These are phyloP conservation scores for Blastosporella zonata DNA, from an alignment of 1,284 basidiomycete species.

Conservation along the genomic window DNA sequence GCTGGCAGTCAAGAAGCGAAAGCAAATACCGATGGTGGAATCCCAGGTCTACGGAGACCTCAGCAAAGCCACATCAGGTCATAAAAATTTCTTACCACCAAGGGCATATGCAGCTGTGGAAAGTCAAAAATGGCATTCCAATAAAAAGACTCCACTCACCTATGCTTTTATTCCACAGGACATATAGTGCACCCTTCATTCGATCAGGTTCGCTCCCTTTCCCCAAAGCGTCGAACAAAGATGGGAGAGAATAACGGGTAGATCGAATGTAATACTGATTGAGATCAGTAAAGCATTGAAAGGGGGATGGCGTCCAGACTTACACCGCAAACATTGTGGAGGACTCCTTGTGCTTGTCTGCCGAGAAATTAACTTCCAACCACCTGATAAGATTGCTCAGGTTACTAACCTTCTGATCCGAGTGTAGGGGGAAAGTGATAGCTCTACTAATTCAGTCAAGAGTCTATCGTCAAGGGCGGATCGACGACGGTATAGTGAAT, in stretches of 20 bases:
- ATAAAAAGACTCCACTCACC: slow-evolving; percentile 33
- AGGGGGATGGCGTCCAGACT: slow-evolving; percentile 25
- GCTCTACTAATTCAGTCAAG: slow-evolving; percentile 75
- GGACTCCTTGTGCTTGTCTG: slow-evolving; percentile 71
- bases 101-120: slow-evolving; percentile 57
- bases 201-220: slow-evolving; percentile 87
- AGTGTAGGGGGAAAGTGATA: slow-evolving; percentile 85
- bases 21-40: slow-evolving; percentile 66
- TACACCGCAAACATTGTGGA: slow-evolving; percentile 68
- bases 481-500: slow-evolving; percentile 78
- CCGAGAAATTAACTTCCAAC: slow-evolving; percentile 4
- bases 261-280: slow-evolving; percentile 79
- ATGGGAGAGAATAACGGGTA: slow-evolving; percentile 69
- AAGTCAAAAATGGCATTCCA: slow-evolving; percentile 8
- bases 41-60: slow-evolving; percentile 52
- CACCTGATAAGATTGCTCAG: slow-evolving; percentile 3
- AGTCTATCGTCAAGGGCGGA: slow-evolving; percentile 80
- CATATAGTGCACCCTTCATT: slow-evolving; percentile 94
- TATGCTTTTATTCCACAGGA: slow-evolving; percentile 78
- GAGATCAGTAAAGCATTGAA: slow-evolving; percentile 8
- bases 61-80: neutral
- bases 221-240: slow-evolving; percentile 68
- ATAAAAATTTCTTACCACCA: slow-evolving; percentile 42
- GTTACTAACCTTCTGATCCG: slow-evolving; percentile 63
- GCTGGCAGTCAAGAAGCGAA: slow-evolving; percentile 80